Evolutionary conservation across 306 rosid species (phyloP), one percentile per base, ranked within the genome.

Genomic region (Prunus campanulata): DNA sequence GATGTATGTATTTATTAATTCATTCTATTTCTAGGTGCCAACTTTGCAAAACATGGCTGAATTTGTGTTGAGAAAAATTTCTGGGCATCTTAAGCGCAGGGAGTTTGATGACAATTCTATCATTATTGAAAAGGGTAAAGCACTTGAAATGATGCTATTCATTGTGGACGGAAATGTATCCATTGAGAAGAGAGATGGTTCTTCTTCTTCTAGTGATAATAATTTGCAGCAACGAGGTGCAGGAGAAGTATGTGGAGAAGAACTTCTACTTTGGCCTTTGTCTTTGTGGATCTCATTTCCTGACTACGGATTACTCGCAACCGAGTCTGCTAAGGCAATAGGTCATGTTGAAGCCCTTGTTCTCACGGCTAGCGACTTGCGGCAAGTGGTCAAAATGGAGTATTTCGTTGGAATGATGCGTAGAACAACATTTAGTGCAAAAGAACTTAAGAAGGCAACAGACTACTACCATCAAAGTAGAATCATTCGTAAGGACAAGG

Each of bases 331-430:
- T 24, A 30, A 0, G 20, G 25, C 68, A 3, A 16, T 0, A 1
- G 48, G 24, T 16, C 6, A 16, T 32, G 68, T 64, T 15, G 68
- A 64, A 64, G 48, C 20, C 35, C 72, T 68, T 68, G 42, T 15
- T 25, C 24, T 68, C 22, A 47, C 12, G 1, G 57, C 56, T 15
- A 0, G 0, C 0, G 35, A 67, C 50, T n/a, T 52, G 11, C 0
- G 2, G 0, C 0, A 2, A 6, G 57, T 5, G 8, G 2, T 35
- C 8, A 0, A 6, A 0, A 35, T 0, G 42, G 2, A 35, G 2
- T 5, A 35, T 35, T 35, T 35, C 42, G 9, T 39, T 39, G 44
- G 44, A 9, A 39, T 7, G 9, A 39, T 39, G 2, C 0, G 44
- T 39, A 39, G 44, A 39, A 39, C 20, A 20, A 20, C 2, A 39